These are phyloP conservation scores for Orbilia quercus DNA, from an alignment of 2,329 filamentous ascomycete genomes.

Conservation along the genomic window DNA sequence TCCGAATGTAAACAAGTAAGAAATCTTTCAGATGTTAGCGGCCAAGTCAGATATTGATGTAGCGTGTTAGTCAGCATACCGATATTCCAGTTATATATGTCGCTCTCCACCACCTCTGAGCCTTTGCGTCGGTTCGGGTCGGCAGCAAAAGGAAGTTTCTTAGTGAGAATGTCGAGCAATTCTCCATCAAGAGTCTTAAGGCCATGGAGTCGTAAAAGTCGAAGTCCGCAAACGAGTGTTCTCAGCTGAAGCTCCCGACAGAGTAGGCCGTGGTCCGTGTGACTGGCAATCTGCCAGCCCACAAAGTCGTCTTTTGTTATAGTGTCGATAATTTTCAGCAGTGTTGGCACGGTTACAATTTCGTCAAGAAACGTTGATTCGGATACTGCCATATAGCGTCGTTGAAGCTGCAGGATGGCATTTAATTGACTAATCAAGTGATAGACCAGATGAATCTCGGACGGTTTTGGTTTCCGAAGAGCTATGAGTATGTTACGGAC, in stretches of 20 bases:
- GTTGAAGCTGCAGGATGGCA: conserved; percentile 51
- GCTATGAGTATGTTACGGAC: conserved; percentile 56
- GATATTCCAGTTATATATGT: conserved; percentile 55
- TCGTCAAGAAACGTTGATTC: conserved; percentile 55
- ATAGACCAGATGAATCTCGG: conserved; percentile 54
- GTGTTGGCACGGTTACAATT: conserved; percentile 53
- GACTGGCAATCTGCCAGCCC: conserved; percentile 51
- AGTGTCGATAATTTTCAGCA: conserved; percentile 54
- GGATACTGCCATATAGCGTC: conserved; percentile 55
- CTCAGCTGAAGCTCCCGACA: conserved; percentile 53
- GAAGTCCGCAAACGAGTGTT: conserved; percentile 43
- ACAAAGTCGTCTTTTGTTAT: conserved; percentile 56
- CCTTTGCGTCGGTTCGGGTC: conserved; percentile 51
- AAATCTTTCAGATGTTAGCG: conserved; percentile 41
- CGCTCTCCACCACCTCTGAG: conserved; percentile 21
- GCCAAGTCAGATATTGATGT: not conserved
- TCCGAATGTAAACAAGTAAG: conserved; percentile 54
- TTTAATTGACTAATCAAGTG: conserved; percentile 56
- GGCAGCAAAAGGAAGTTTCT: conserved; percentile 46
- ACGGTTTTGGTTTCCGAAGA: conserved; percentile 50
- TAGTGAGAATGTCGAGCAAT: conserved; percentile 45
- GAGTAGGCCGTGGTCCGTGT: conserved; percentile 48
- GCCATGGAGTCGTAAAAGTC: conserved; percentile 44
- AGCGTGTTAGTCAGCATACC: conserved; percentile 12
- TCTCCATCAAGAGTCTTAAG: conserved; percentile 53